Evolutionary conservation across 345 rosid genomes (phyloP), one percentile per base, ranked within the genome.

Genomic region (Syzygium grande): DNA sequence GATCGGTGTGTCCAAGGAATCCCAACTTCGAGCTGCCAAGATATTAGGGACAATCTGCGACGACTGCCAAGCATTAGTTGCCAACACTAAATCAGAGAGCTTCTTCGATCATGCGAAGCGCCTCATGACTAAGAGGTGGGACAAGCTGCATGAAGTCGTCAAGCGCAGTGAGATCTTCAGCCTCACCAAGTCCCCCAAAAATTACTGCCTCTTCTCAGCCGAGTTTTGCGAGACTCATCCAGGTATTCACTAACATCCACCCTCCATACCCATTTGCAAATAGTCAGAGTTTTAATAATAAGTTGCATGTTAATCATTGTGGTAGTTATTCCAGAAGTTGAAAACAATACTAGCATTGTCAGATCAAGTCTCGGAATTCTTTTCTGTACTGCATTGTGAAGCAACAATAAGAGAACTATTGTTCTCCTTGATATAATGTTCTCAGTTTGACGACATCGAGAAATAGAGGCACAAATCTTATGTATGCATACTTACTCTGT

Each of bases 1-100:
- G n/a, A 94, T 98, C 14, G 98, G 99, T 11, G 99, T 96, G 23
- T 95, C 97, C 11, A 98, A 91, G 88, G 99, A 98, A 85, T 93
- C 99, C 83, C 99, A 98, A 87, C 87, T 96, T 46, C 96, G 99
- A 54, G 93, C 98, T 11, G 96, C 97, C 1, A 95, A 91, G 93
- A 92, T 98, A 59, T 90, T 98, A 15, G 93, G 90, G 85, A 92
- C 90, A 27, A 73, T 94, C 6, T 61, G 85, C 13, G 93, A 96
- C 49, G 91, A 85, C 29, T 93, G 94, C 88, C 84, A 84, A 41
- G 38, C 61, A 11, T 80, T 59, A 3, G 85, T 51, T 15, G 84
- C 90, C 23, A 79, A 23, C 7, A 19, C 83, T 49, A 90, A 87
- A 52, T 34, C 92, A 6, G 92, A 92, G 25, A 94, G 89, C 55